phyloP scores from a whole-genome alignment of 306 rosid genomes.

The Medicago lupulina region DNA sequence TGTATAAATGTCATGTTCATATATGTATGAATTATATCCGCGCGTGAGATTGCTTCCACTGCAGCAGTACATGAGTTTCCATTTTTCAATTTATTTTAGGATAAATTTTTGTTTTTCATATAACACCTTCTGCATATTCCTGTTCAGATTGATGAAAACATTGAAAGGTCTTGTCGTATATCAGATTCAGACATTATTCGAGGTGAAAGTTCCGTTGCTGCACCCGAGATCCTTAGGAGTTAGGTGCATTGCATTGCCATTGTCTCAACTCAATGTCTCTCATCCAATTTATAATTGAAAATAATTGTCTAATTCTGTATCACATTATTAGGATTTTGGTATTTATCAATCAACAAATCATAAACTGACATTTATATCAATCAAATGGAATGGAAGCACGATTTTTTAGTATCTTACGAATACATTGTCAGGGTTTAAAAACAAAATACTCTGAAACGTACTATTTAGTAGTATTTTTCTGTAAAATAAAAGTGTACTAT shows the following conservation, averaged over 20 bases:
- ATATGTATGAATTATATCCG: no score
- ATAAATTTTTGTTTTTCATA: not conserved
- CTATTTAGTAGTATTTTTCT: no score
- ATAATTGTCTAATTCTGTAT: not conserved
- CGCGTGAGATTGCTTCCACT: no score
- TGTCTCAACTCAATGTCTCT: not conserved
- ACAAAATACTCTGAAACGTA: no score
- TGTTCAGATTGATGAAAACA: conserved; percentile 57
- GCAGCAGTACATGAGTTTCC: not conserved
- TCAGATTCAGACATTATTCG: conserved; percentile 37
- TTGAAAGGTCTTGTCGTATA: conserved; percentile 49
- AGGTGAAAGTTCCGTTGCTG: conserved; percentile 36
- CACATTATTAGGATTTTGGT: not conserved
- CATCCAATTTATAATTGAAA: not conserved
- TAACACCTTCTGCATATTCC: conserved; percentile 43
- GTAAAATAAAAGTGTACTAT: no score
- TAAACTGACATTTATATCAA: not conserved
- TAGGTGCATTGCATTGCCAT: not conserved
- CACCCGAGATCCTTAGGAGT: no score
- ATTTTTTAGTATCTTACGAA: not conserved
- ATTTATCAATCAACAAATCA: not conserved
- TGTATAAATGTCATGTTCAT: no score
- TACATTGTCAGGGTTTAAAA: no score
- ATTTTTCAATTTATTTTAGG: not conserved
- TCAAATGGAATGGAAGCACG: not conserved